These are phyloP conservation scores for Penicillium ochrochloron DNA, from an alignment of 495 filamentous ascomycete species.

Conservation along the genomic window DNA sequence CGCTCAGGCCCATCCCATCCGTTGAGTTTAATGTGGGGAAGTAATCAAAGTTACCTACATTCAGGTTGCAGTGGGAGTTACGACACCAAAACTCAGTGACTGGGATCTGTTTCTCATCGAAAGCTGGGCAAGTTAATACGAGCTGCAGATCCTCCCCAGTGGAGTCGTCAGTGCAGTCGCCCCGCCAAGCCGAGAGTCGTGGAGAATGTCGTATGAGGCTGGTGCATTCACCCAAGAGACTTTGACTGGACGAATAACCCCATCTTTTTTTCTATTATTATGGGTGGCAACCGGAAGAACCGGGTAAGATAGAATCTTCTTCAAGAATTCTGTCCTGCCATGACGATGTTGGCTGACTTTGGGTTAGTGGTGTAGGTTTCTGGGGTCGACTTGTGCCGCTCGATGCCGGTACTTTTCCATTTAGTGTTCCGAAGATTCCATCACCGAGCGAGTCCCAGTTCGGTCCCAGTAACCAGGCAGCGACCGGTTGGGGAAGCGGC, in stretches of 20 bases:
- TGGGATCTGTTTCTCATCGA: not conserved
- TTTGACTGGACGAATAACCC: not conserved
- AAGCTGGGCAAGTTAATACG: constrained; percentile 16
- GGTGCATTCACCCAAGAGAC: not conserved
- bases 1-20: constrained; percentile 15
- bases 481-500: not conserved
- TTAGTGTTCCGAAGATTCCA: not conserved
- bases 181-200: constrained; percentile 12
- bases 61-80: constrained; percentile 7
- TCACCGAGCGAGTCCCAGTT: not conserved
- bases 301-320: constrained; percentile 10
- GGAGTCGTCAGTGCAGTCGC: constrained; percentile 6
- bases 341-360: not conserved
- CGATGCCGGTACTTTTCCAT: constrained; percentile 4
- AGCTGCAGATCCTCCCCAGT: not conserved
- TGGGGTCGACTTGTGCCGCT: not conserved
- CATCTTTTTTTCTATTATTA: constrained; percentile 7
- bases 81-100: constrained; percentile 6
- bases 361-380: not conserved
- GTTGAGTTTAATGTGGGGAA: constrained; percentile 30
- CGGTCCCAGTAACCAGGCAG: not conserved
- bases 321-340: not conserved
- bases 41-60: constrained; percentile 15
- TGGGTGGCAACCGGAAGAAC: constrained; percentile 15
- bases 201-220: constrained; percentile 27